Base-by-base conservation (phyloP, 1,139 yeast species). In the Sugiyamaella castrensis region DNA sequence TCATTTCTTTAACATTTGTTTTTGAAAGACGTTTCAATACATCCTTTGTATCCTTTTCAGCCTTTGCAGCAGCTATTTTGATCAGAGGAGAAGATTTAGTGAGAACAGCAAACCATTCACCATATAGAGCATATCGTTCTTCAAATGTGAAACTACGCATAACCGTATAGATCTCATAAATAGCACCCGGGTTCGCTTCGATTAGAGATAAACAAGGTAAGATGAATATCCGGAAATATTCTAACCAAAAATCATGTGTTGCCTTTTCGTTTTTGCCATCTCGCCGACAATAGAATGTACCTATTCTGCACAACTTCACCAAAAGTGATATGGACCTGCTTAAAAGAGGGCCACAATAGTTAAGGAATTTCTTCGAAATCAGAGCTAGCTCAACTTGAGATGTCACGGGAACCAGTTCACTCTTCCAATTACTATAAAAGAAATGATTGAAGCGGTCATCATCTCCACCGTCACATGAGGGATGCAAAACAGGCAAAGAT, bases 11-110 rank as follows among this genome's bases (percentile, higher is more conserved):
- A 1, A 87, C 84, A 56, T 88, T 91, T 54, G 87, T 92, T 52
- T 85, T 86, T n/a, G 96, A 87, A 13, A 94, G 73, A 47, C 98
- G 75, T 62, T 92, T 91, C 56, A 94, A 71, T 1, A 85, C 77
- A 59, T 83, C 84, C 61, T 85, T 89, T 1, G 96, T 87, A 33
- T 84, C 81, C 61, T 87, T 88, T 63, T 86, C 96, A 0, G 95
- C 87, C 52, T 73, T 77, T 24, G 81, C 78, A 46, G 80, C 80
- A 8, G 87, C 83, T 39, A 82, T 71, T 57, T 83, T 84, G 5
- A 88, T 73, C 16, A 73, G 73, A 0, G 81, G 75, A 46, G 79
- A 74, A 53, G 76, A 79, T 59, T 83, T 84, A 2, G 73, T 66
- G 19, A 71, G 60, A 27, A 80, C 78, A 8, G 76, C 71, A n/a